Conservation (phyloP, 192 early-diverging fungal genomes). For the Coemansia asiatica region DNA sequence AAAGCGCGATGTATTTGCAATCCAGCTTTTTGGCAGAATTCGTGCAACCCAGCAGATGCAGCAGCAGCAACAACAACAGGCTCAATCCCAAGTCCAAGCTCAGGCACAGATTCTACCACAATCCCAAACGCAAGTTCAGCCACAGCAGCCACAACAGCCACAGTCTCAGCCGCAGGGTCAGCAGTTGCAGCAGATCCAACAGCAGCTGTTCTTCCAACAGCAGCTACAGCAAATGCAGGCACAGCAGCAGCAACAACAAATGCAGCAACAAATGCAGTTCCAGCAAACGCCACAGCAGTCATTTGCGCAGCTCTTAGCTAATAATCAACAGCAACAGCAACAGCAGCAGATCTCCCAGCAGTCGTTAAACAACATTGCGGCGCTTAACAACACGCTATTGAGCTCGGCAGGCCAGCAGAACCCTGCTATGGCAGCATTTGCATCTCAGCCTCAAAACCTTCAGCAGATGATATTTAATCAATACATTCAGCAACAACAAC, state of each 20-base stretch:
- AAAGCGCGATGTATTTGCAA: slow-evolving; percentile 21
- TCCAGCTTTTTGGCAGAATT: slow-evolving; percentile 1
- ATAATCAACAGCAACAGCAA: too few relatives aligned
- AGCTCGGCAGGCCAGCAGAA: slow-evolving; percentile 33
- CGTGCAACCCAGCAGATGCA: slow-evolving; percentile 8
- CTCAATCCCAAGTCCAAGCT: slow-evolving; percentile 9
- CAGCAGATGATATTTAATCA: slow-evolving; percentile 33
- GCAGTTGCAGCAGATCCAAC: slow-evolving; percentile 18
- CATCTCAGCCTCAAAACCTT: slow-evolving; percentile 30
- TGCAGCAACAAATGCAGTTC: slow-evolving; percentile 15
- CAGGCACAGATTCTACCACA: slow-evolving; percentile 13
- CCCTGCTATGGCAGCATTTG: slow-evolving; percentile 16
- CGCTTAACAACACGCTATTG: slow-evolving; percentile 23
- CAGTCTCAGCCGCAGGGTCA: not conserved
- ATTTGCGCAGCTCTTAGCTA: slow-evolving; percentile 14
- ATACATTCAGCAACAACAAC: slow-evolving; percentile 36
- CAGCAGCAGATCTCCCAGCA: slow-evolving; percentile 30
- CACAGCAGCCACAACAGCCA: slow-evolving; percentile 2
- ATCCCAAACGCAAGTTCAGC: slow-evolving; percentile 8
- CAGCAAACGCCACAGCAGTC: slow-evolving; percentile 22
- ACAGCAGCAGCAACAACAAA: slow-evolving; percentile 23
- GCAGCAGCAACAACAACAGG: slow-evolving; percentile 15
- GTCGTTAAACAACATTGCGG: slow-evolving; percentile 17
- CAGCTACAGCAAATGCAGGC: slow-evolving; percentile 13
- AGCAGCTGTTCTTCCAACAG: slow-evolving; percentile 3